These are phyloP conservation scores for Metschnikowia corniflorae DNA, from an alignment of 805 yeast genomes.

Conservation along the genomic window DNA sequence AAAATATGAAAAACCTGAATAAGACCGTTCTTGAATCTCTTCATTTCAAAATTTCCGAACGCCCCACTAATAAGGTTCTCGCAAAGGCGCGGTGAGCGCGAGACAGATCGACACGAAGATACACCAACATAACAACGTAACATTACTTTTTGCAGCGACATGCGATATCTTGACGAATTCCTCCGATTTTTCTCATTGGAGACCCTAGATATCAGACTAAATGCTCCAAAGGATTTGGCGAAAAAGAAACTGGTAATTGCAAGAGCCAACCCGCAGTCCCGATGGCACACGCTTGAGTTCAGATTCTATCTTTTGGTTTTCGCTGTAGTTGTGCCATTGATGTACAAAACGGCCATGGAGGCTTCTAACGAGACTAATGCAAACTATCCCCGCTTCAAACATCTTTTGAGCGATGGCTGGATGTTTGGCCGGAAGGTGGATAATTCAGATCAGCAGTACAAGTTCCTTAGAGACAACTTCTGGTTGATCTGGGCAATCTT, in stretches of 20 bases:
- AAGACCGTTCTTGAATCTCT: too few relatives aligned
- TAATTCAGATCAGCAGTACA: slow-evolving; percentile 86
- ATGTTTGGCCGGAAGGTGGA: slow-evolving; percentile 85
- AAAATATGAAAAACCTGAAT: too few relatives aligned
- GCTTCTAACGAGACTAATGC: slow-evolving; percentile 74
- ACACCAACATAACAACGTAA: too few relatives aligned
- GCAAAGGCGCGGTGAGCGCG: too few relatives aligned
- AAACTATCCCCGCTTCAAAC: slow-evolving; percentile 62
- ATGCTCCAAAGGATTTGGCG: slow-evolving; percentile 33
- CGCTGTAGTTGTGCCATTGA: slow-evolving; percentile 69
- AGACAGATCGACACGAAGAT: too few relatives aligned
- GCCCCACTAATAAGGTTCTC: too few relatives aligned
- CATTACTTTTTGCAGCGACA: too few relatives aligned
- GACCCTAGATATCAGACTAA: slow-evolving; percentile 49
- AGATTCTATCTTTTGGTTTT: slow-evolving; percentile 62
- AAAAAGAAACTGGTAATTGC: slow-evolving; percentile 31
- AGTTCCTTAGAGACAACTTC: slow-evolving; percentile 81
- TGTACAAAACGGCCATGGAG: slow-evolving; percentile 77
- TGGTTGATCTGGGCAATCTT: slow-evolving; percentile 56
- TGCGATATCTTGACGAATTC: slow-evolving; percentile 10
- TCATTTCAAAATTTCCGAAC: too few relatives aligned
- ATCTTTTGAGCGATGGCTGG: slow-evolving; percentile 79
- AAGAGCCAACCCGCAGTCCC: slow-evolving; percentile 41
- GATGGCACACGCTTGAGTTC: slow-evolving; percentile 80
- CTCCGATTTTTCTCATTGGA: slow-evolving; percentile 47